phyloP scores from a whole-genome alignment of 805 yeast species.

The Torulaspora gathmanii region DNA sequence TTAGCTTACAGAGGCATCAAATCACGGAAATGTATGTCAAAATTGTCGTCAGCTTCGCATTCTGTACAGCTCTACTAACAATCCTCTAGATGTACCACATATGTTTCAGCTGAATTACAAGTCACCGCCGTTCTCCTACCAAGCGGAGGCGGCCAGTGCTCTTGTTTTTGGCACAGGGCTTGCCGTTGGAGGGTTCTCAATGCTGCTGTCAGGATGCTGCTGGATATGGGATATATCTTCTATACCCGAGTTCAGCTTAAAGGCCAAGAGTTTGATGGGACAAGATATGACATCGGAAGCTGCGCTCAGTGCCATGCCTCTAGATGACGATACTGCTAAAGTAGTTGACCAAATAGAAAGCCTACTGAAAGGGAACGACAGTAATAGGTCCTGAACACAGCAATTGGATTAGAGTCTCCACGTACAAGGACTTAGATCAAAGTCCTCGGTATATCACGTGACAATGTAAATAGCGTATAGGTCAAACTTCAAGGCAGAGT shows the following conservation, averaged over 20 bases:
- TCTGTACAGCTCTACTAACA: slow-evolving; percentile 11
- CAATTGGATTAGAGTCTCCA: not conserved
- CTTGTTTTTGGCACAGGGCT: slow-evolving; percentile 75
- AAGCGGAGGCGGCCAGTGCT: slow-evolving; percentile 80
- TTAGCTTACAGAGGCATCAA: slow-evolving; percentile 71
- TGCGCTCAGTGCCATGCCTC: slow-evolving; percentile 38
- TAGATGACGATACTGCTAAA: slow-evolving; percentile 56
- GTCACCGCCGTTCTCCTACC: slow-evolving; percentile 77
- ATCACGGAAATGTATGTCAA: slow-evolving; percentile 54
- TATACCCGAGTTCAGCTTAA: slow-evolving; percentile 64
- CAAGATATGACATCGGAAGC: slow-evolving; percentile 47
- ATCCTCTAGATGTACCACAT: slow-evolving; percentile 50
- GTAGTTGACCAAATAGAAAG: slow-evolving; percentile 53
- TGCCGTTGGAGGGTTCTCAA: slow-evolving; percentile 66
- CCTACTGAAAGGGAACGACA: slow-evolving; percentile 43
- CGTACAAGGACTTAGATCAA: not conserved
- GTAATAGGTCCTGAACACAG: not conserved
- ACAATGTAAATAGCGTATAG: slow-evolving; percentile 4
- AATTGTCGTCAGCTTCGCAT: not conserved
- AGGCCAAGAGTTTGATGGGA: slow-evolving; percentile 69
- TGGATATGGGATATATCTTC: slow-evolving; percentile 75
- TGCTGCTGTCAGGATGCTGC: slow-evolving; percentile 67
- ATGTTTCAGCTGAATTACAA: slow-evolving; percentile 80
- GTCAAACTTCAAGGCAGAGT: not conserved
- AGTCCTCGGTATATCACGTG: not conserved